Evolutionary conservation across 2,329 filamentous ascomycete species (phyloP), one percentile per base, ranked within the genome.

Genomic region (Trichoderma brevicompactum): DNA sequence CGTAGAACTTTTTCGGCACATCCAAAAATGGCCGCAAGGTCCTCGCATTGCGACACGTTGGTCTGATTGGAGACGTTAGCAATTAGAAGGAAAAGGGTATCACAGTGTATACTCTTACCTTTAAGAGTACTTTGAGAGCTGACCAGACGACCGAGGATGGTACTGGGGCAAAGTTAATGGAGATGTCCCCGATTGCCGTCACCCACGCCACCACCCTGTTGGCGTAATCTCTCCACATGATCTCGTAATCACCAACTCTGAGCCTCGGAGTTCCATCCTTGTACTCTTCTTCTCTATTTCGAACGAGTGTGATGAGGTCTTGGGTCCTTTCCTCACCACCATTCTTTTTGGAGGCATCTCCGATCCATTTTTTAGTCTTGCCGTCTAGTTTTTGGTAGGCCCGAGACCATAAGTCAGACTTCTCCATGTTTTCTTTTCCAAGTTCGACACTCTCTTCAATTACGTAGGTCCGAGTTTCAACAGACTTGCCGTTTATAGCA

Each of bases 101-200:
- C 1, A 5, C 36, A 3, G 12, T 7, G 7, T 17, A 6, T 13
- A 8, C 1, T 1, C 9, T 28, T 40, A 59, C 56, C 17, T 49
- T 59, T n/a, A 59, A 17, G 17, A 60, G 56, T 8, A 49, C 44
- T 49, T 32, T 60, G 2, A 60, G 7, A 32, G 56, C 56, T 12
- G 56, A 49, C 56, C 56, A 60, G 5, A 28, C 7, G 1, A 17
- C 17, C 1, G 56, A 3, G 17, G 56, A 17, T 9, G 34, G 43
- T 40, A 34, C 43, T 13, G 43, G 56, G 17, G 56, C 32, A 7
- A 23, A 60, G 17, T 4, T 40, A 17, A 49, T 38, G 3, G 56
- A 40, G 13, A 60, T 49, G 13, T 60, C 43, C 2, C 56, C 43
- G 9, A 60, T 49, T 48, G 43, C 9, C 7, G 32, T 40, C 5